Evolutionary conservation across 2,329 filamentous ascomycete species (phyloP).

Genomic region (Colletotrichum sp.): DNA sequence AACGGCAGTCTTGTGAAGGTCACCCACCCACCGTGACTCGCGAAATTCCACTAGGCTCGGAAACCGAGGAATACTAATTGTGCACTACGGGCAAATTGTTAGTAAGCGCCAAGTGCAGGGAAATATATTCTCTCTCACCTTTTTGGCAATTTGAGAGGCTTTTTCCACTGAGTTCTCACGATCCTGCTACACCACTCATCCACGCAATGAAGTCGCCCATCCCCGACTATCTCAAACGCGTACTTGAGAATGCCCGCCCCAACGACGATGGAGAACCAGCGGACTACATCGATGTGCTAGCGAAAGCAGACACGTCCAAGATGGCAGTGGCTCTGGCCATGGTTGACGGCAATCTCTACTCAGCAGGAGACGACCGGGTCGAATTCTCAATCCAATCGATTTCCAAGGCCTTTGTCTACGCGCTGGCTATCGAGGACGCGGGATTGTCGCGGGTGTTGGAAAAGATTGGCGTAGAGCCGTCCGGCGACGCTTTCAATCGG

Average conservation of each 20-base stretch:
- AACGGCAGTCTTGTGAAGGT: not conserved
- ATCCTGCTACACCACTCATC: not conserved
- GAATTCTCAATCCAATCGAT: slow-evolving; percentile 48
- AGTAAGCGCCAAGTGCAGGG: not conserved
- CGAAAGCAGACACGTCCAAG: slow-evolving; percentile 41
- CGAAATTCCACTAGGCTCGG: not conserved
- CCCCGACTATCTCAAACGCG: slow-evolving; percentile 35
- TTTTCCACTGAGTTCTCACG: not conserved
- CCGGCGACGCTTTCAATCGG: slow-evolving; percentile 42
- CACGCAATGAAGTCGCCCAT: slow-evolving; percentile 37
- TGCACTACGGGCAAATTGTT: not conserved
- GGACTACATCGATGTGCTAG: slow-evolving; percentile 42
- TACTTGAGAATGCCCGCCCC: slow-evolving; percentile 35
- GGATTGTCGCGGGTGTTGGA: slow-evolving; percentile 38
- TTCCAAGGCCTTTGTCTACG: slow-evolving; percentile 45
- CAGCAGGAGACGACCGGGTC: slow-evolving; percentile 39
- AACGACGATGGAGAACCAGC: slow-evolving; percentile 36
- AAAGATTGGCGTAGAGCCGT: slow-evolving; percentile 45
- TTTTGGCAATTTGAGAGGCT: not conserved
- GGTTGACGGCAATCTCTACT: slow-evolving; percentile 44
- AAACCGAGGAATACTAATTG: not conserved
- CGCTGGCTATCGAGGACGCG: slow-evolving; percentile 42
- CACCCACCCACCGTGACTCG: not conserved
- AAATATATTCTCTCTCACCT: not conserved
- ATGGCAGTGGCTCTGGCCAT: slow-evolving; percentile 42